phyloP scores from a whole-genome alignment of 2,329 filamentous ascomycete species.

The Drechslera avenae region DNA sequence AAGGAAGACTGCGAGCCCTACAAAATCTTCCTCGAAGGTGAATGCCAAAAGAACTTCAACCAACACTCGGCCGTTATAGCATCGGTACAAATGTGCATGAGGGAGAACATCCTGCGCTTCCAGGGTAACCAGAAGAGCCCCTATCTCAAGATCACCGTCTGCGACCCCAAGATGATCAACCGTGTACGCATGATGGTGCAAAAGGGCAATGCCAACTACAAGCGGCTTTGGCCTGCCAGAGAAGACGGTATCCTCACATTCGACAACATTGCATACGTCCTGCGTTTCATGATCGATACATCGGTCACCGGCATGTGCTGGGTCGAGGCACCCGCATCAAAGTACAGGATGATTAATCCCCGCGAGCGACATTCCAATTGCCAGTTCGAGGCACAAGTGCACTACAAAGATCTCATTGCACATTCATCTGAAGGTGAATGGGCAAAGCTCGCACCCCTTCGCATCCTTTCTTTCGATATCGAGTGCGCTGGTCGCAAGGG shows the following conservation, averaged over 20 bases:
- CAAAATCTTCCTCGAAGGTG: constrained; percentile 78
- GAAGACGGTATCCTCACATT: constrained; percentile 81
- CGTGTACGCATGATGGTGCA: constrained; percentile 78
- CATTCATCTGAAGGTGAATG: constrained; percentile 91
- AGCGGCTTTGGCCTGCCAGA: constrained; percentile 74
- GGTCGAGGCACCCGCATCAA: constrained; percentile 80
- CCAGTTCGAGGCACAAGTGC: constrained; percentile 89
- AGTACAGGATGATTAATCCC: constrained; percentile 72
- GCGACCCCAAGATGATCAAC: constrained; percentile 82
- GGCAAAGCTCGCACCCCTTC: constrained; percentile 95
- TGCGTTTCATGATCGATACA: constrained; percentile 98
- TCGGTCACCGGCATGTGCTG: constrained; percentile 96
- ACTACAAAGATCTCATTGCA: constrained; percentile 81
- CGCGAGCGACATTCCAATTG: constrained; percentile 83
- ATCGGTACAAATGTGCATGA: constrained; percentile 78
- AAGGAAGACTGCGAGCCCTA: constrained; percentile 78
- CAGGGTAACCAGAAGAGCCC: constrained; percentile 91
- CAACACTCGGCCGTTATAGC: constrained; percentile 75
- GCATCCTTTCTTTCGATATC: constrained; percentile 96
- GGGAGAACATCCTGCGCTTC: constrained; percentile 92
- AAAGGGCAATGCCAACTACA: constrained; percentile 80
- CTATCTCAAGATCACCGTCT: constrained; percentile 92
- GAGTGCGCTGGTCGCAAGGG: constrained; percentile 98
- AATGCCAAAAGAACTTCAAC: constrained; percentile 61
- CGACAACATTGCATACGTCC: constrained; percentile 92